These are phyloP conservation scores for Ogataea paraovalis DNA, from an alignment of 805 yeast species.

Conservation along the genomic window DNA sequence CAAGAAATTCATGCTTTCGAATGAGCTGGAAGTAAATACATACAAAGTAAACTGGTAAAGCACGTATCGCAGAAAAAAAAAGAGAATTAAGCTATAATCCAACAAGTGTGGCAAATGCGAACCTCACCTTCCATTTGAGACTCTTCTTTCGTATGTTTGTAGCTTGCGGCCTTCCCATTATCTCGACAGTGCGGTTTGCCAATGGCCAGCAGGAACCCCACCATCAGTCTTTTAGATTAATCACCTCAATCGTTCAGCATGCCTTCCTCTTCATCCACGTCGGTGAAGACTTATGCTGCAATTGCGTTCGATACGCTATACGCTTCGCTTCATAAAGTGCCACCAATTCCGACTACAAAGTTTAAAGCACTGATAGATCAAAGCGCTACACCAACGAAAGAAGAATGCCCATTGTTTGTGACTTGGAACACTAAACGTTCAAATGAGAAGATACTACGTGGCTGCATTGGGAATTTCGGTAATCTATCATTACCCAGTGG, in stretches of 20 bases:
- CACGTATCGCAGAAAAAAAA: background rate
- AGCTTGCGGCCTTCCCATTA: background rate
- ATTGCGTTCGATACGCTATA: conserved; percentile 38
- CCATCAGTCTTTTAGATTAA: no score
- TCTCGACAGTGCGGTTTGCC: no score
- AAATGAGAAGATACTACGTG: conserved; percentile 50
- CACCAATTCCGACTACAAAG: conserved; percentile 11
- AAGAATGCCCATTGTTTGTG: conserved; percentile 65
- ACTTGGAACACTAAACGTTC: conserved; percentile 67
- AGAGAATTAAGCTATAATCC: no score
- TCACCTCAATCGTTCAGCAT: background rate
- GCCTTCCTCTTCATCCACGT: conserved; percentile 11
- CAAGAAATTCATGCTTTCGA: background rate
- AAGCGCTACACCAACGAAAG: conserved; percentile 8
- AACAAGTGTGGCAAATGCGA: background rate
- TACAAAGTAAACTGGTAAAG: background rate
- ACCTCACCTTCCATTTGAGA: background rate
- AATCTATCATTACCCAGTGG: conserved; percentile 53
- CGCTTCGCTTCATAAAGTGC: conserved; percentile 22
- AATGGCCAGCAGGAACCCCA: no score
- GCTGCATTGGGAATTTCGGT: conserved; percentile 91
- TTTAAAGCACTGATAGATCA: conserved; percentile 11
- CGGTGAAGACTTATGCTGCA: conserved; percentile 33
- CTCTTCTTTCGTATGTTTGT: no score
- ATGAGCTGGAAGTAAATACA: no score